These are phyloP conservation scores for Gillenia trifoliata DNA, from an alignment of 306 rosid genomes.

Conservation along the genomic window DNA sequence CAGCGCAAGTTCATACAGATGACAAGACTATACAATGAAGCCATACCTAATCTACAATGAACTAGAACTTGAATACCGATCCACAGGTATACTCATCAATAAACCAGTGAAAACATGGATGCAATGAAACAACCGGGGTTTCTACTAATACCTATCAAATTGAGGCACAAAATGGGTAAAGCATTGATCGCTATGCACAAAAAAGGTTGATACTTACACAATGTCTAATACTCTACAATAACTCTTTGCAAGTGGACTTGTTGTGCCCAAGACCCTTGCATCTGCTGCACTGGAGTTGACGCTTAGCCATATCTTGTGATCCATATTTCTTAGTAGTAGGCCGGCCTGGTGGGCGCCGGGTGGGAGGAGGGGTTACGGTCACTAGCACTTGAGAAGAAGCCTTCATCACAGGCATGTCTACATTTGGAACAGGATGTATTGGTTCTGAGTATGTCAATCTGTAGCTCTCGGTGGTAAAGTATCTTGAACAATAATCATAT, in stretches of 20 bases:
- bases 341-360: conserved; percentile 92
- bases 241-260: conserved; percentile 88
- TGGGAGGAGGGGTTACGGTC: conserved; percentile 89
- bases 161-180: neutral
- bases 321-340: conserved; percentile 72
- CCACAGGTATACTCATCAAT: neutral
- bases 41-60: neutral
- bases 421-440: conserved; percentile 46
- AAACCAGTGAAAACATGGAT: neutral
- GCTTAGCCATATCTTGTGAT: conserved; percentile 60
- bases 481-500: conserved; percentile 85
- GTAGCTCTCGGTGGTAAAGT: conserved; percentile 68
- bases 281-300: conserved; percentile 90
- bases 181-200: neutral
- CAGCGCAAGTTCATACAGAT: neutral
- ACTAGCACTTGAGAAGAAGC: conserved; percentile 47
- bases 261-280: conserved; percentile 97
- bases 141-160: neutral
- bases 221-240: conserved; percentile 26
- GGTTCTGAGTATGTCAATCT: conserved; percentile 75
- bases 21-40: neutral
- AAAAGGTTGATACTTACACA: conserved; percentile 34
- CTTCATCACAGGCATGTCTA: conserved; percentile 38
- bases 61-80: neutral
- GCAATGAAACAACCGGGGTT: neutral